Conservation (phyloP, 805 yeast genomes). For the Metschnikowia koreensis region DNA sequence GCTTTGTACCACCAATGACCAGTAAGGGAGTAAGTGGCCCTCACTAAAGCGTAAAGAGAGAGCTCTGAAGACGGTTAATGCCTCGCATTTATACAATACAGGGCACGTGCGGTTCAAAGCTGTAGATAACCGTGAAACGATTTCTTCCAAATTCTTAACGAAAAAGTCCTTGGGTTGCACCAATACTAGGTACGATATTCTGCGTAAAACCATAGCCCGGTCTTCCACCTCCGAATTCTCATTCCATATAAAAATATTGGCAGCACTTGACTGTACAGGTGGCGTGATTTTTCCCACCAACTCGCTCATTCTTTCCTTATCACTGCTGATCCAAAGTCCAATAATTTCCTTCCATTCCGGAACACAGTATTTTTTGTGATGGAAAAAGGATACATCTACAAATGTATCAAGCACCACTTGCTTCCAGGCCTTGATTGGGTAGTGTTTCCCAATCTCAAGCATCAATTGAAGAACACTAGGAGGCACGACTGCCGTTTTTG, state of each 20-base stretch:
- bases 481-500: conserved; percentile 39
- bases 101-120: conserved; percentile 35
- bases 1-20: conserved; percentile 67
- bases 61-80: conserved; percentile 61
- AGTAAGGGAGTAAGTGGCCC: conserved; percentile 61
- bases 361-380: conserved; percentile 8
- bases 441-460: conserved; percentile 31
- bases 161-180: conserved; percentile 60
- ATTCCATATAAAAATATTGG: conserved; percentile 71
- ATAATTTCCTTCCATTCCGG: conserved; percentile 57
- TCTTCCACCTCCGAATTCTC: conserved; percentile 58
- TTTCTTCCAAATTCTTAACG: conserved; percentile 49
- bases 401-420: conserved; percentile 60
- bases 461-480: conserved; percentile 46
- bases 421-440: conserved; percentile 59
- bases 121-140: conserved; percentile 36
- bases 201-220: conserved; percentile 52
- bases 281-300: conserved; percentile 38
- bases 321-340: conserved; percentile 60
- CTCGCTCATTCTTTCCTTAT: conserved; percentile 59
- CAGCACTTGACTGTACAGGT: conserved; percentile 44
- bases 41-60: conserved; percentile 61
- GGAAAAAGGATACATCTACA: conserved; percentile 58
- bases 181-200: conserved; percentile 63
- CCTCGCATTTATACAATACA: conserved; percentile 36